Evolutionary conservation across 2,329 filamentous ascomycete genomes (phyloP).

Genomic region (Aspergillus fumigatus): DNA sequence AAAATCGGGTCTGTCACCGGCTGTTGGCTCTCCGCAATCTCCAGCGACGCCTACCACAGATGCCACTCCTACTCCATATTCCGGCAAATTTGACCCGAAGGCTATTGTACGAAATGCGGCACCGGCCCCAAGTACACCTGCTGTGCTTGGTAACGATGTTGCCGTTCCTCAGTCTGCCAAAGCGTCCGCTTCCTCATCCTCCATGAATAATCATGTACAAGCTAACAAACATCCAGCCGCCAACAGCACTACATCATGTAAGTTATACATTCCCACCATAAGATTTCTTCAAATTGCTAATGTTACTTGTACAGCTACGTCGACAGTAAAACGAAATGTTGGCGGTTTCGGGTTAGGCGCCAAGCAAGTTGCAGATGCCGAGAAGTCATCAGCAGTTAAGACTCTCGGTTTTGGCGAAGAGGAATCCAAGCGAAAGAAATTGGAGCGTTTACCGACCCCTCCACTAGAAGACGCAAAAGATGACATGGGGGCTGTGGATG

Average conservation of each 20-base stretch:
- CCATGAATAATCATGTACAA: slow-evolving; percentile 35
- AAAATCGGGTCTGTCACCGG: slow-evolving; percentile 56
- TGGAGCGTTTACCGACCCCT: slow-evolving; percentile 82
- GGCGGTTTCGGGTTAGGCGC: slow-evolving; percentile 76
- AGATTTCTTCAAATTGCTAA: not conserved
- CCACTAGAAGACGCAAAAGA: slow-evolving; percentile 60
- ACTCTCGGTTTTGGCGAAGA: slow-evolving; percentile 85
- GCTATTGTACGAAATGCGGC: slow-evolving; percentile 75
- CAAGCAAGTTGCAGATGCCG: slow-evolving; percentile 60
- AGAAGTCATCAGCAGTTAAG: slow-evolving; percentile 65
- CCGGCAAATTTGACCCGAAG: slow-evolving; percentile 83
- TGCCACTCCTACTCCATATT: slow-evolving; percentile 55
- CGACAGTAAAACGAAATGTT: slow-evolving; percentile 67
- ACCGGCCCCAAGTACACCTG: slow-evolving; percentile 51
- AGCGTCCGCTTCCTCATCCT: slow-evolving; percentile 40
- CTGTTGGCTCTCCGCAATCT: slow-evolving; percentile 48
- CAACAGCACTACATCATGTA: slow-evolving; percentile 41
- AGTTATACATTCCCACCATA: slow-evolving; percentile 9
- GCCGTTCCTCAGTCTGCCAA: slow-evolving; percentile 46
- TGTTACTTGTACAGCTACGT: slow-evolving; percentile 41
- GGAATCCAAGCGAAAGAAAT: slow-evolving; percentile 77
- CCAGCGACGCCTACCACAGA: slow-evolving; percentile 46
- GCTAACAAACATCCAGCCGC: slow-evolving; percentile 42
- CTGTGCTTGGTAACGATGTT: slow-evolving; percentile 54
- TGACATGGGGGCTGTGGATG: slow-evolving; percentile 50